Conservation (phyloP, 2,329 filamentous ascomycete species). For the Grosmannia huntii region DNA sequence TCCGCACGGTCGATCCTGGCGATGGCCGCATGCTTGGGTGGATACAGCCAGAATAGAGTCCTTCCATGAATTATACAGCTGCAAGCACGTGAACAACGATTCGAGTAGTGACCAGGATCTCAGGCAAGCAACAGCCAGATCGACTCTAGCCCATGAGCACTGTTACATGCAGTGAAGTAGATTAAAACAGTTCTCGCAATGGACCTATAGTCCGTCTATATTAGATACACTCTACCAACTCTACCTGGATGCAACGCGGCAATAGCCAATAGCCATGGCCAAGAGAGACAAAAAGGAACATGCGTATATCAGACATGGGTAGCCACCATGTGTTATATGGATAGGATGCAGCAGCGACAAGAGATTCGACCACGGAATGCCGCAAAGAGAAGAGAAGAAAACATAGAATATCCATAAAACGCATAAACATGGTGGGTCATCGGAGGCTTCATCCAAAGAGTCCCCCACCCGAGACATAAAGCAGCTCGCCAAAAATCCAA, state of each 20-base stretch:
- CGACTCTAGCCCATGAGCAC: no score
- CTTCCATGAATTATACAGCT: neutral
- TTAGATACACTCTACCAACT: neutral
- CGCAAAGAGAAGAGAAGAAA: neutral
- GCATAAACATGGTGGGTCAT: neutral
- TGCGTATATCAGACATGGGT: neutral
- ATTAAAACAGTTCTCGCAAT: neutral
- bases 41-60: neutral
- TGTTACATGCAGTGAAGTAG: no score
- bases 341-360: neutral
- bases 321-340: neutral
- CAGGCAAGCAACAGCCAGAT: no score
- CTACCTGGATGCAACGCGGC: neutral
- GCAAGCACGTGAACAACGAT: no score
- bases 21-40: slow-evolving; percentile 1
- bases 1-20: slow-evolving; percentile 6
- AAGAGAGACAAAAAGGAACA: neutral
- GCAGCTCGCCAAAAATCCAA: no score
- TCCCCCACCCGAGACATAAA: neutral
- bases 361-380: neutral
- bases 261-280: slow-evolving; percentile 2
- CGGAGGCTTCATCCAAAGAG: neutral
- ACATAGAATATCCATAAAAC: slow-evolving; percentile 8
- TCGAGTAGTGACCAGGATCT: no score
- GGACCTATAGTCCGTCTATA: neutral